A percentile compares a stretch with the other conserved stretches of the same genome.
These are phyloP conservation scores for Trametes pubescens DNA, from an alignment of 1,284 basidiomycete species.

Conservation along the genomic window DNA sequence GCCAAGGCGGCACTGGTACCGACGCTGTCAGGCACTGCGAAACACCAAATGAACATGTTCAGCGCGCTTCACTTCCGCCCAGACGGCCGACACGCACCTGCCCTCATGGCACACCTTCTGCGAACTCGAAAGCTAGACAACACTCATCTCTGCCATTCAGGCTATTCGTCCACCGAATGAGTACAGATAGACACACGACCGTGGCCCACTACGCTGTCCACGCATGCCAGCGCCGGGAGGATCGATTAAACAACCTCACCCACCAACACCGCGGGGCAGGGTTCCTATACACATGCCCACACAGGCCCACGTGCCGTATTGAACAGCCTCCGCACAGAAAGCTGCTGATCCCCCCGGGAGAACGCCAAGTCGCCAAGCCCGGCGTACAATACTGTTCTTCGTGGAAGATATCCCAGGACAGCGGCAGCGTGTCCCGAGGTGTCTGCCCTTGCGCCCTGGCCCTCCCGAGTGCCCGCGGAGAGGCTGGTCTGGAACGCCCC, in stretches of 20 bases:
- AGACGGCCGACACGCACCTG: not conserved
- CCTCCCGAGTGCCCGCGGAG: not conserved
- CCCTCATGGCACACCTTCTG: not conserved
- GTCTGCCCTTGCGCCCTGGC: not conserved
- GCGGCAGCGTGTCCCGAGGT: not conserved
- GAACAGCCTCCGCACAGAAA: not conserved
- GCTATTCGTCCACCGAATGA: not conserved
- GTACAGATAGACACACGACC: not conserved
- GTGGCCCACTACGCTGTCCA: not conserved
- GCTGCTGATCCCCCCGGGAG: not conserved
- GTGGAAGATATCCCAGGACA: not conserved
- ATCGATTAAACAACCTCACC: not conserved
- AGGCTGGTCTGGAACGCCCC: not conserved
- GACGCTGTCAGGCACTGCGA: constrained; percentile 6
- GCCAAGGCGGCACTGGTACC: not conserved
- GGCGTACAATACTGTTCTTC: not conserved
- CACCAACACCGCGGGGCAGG: not conserved
- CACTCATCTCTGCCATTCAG: not conserved
- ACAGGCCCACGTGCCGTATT: constrained; percentile 9
- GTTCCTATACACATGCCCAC: constrained; percentile 13
- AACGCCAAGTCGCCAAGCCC: constrained; percentile 19
- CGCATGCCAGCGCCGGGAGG: not conserved
- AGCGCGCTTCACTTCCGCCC: not conserved
- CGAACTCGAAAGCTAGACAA: not conserved
- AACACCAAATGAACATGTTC: not conserved